Base-by-base conservation (phyloP, 805 yeast genomes). In the Spencermartinsiella europaea region DNA sequence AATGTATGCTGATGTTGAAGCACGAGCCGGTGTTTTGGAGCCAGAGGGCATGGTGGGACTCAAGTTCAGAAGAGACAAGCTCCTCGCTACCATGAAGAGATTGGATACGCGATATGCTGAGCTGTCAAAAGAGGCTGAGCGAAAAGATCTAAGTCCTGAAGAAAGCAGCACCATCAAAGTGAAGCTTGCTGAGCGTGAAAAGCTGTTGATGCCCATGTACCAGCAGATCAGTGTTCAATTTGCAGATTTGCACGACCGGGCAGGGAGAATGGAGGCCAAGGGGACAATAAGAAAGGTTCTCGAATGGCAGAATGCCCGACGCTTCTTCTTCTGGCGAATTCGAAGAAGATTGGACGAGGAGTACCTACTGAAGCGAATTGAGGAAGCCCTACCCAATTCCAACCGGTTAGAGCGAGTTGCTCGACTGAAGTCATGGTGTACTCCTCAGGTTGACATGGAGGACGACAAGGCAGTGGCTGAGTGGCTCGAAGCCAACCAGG, bases 21-120 rank as follows among this genome's bases (percentile, higher is more conserved):
- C 98, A 8, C 80, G 99, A 67, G 99, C 89, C 35, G 98, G 99
- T 81, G 96, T 93, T 49, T 75, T 95, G 65, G 99, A 93, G 72
- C 98, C 99, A 44, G 96, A 91, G 65, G 99, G 98, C 68, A 88
- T 93, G 90, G 99, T 95, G 62, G 96, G 98, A 66, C 88, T 93
- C 71, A 93, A 93, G 72, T 93, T 85, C 77, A 84, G 96, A 70
- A 85, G 95, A 61, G 96, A 89, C 65, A 90, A 89, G 71, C 74
- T 95, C 56, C 70, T 89, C 52, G 79, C 80, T n/a, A 88, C 96
- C 42, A 95, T 93, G 95, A 77, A 78, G 53, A 82, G 99, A 69
- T 75, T 93, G 54, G 99, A 93, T 65, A 70, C 77, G 19, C 75
- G 75, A 41, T 91, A 88, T 68, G 80, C 79, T 49, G 79, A 75